Percentiles rank a stretch among this genome's conserved stretches.
These are phyloP conservation scores for Huntiella savannae DNA, from an alignment of 2,329 filamentous ascomycete species.

Conservation along the genomic window DNA sequence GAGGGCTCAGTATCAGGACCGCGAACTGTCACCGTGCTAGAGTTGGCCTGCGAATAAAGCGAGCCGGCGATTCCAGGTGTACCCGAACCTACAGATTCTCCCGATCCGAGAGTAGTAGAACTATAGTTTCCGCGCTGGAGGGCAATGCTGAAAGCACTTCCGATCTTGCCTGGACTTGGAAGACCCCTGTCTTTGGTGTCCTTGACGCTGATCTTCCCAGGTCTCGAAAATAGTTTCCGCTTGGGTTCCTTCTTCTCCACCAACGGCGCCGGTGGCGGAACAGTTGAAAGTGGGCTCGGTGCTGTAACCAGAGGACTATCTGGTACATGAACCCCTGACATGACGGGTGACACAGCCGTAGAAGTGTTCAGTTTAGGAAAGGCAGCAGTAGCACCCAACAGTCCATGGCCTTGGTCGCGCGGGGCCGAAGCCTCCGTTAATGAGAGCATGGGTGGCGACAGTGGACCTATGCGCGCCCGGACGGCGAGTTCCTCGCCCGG, in stretches of 20 bases:
- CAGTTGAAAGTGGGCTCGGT: constrained; percentile 30
- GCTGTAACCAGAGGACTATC: constrained; percentile 1
- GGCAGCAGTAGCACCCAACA: constrained; percentile 44
- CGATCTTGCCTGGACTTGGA: constrained; percentile 54
- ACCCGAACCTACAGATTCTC: background rate
- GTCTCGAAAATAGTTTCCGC: constrained; percentile 64
- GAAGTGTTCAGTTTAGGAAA: constrained; percentile 34
- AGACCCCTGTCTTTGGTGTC: constrained; percentile 47
- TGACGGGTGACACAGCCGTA: background rate
- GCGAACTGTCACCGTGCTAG: constrained; percentile 58
- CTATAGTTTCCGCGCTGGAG: constrained; percentile 49
- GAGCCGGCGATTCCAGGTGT: constrained; percentile 19
- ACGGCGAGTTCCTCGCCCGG: constrained; percentile 24
- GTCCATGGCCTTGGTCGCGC: constrained; percentile 44
- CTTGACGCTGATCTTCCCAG: constrained; percentile 56
- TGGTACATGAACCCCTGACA: background rate
- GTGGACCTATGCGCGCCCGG: constrained; percentile 19
- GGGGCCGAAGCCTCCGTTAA: constrained; percentile 46
- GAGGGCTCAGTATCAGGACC: constrained; percentile 26
- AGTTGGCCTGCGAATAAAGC: constrained; percentile 57
- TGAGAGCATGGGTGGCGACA: constrained; percentile 43
- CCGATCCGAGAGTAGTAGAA: constrained; percentile 40
- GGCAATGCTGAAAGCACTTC: constrained; percentile 40
- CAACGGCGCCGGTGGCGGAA: constrained; percentile 17
- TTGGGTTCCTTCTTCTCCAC: constrained; percentile 54